Conservation (phyloP, 345 rosid species). For the Hibiscus trionum region DNA sequence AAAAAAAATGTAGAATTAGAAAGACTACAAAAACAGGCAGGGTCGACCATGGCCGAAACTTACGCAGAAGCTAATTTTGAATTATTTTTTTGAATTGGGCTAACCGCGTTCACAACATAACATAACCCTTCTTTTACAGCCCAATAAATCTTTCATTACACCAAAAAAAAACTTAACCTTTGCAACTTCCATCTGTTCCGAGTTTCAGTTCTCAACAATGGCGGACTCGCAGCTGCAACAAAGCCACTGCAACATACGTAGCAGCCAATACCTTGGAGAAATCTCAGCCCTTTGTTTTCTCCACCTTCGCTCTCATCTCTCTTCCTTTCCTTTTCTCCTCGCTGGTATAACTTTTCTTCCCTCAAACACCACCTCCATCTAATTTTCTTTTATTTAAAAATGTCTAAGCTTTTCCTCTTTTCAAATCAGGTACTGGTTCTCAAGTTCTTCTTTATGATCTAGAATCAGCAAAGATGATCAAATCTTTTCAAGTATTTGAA, state of each 20-base stretch:
- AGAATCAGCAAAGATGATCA: conserved; percentile 35
- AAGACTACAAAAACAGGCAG: neutral
- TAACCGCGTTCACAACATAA: neutral
- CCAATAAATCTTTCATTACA: neutral
- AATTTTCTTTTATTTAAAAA: neutral
- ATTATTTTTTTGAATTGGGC: neutral
- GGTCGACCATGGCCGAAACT: conserved; percentile 7
- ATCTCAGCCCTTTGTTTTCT: conserved; percentile 75
- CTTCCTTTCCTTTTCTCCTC: conserved; percentile 50
- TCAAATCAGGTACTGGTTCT: conserved; percentile 68
- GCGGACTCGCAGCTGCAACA: conserved; percentile 26
- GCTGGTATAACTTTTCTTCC: conserved; percentile 31
- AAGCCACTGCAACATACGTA: conserved; percentile 31
- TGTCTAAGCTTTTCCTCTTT: neutral
- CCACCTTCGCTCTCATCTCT: conserved; percentile 41
- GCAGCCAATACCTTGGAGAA: conserved; percentile 75
- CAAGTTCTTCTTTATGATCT: conserved; percentile 57
- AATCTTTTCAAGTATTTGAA: conserved; percentile 66
- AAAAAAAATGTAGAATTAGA: too few species aligned
- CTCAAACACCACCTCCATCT: neutral
- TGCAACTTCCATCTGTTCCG: neutral
- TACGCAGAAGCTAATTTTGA: conserved; percentile 17
- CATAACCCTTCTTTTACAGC: neutral
- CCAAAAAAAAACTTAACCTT: neutral
- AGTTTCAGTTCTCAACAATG: conserved; percentile 18